These are phyloP conservation scores for Raffaelea arxii DNA, from an alignment of 2,329 filamentous ascomycete genomes.

Conservation along the genomic window DNA sequence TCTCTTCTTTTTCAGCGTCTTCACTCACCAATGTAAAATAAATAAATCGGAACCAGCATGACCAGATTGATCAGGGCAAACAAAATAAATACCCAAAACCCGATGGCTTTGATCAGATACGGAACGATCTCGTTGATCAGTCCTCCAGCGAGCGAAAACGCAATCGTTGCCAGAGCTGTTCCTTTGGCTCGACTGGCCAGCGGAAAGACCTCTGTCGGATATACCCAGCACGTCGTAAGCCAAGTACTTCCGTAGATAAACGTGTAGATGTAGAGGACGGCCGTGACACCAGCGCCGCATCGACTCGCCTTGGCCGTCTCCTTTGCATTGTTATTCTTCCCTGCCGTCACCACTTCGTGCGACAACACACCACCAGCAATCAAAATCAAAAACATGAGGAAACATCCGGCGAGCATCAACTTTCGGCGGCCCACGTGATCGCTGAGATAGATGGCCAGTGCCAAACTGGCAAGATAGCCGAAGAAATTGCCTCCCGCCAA, in stretches of 20 bases:
- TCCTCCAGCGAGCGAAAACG: neutral
- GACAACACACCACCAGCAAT: neutral
- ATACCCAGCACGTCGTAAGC: slow-evolving; percentile 1
- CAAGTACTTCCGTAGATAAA: neutral
- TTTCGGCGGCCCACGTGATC: neutral
- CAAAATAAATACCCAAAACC: neutral
- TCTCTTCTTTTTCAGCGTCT: too few species aligned
- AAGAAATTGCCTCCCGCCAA: slow-evolving; percentile 1
- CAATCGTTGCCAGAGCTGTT: neutral
- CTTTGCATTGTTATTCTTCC: neutral
- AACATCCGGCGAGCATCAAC: neutral
- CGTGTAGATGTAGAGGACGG: neutral
- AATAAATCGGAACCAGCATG: neutral
- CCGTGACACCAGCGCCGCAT: neutral
- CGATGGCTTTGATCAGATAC: neutral
- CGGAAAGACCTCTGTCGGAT: neutral
- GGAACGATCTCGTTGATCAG: slow-evolving; percentile 1
- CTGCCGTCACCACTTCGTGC: neutral
- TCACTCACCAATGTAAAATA: slow-evolving; percentile 1
- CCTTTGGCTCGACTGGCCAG: neutral
- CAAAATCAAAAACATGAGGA: neutral
- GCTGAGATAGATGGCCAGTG: neutral
- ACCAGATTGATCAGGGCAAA: neutral
- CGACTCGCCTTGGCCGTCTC: neutral
- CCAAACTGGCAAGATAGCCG: neutral